phyloP scores from a whole-genome alignment of 169 alveolate genomes.

The Cryptosporidium muris region DNA sequence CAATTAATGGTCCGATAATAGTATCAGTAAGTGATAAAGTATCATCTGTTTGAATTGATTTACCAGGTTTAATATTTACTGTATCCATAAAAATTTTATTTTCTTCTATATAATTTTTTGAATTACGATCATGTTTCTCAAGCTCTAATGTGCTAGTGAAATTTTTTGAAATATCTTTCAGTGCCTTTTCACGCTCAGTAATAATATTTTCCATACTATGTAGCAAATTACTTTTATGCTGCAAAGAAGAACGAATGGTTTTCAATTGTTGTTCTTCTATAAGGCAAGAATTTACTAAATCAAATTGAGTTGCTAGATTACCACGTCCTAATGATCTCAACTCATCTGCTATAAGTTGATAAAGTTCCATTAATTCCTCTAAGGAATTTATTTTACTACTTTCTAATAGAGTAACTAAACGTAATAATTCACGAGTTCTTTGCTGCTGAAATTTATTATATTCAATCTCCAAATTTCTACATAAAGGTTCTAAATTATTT shows the following conservation, averaged over 20 bases:
- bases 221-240: constrained; percentile 42
- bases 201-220: constrained; percentile 46
- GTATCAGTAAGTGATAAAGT: constrained; percentile 66
- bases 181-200: constrained; percentile 56
- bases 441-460: constrained; percentile 65
- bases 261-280: constrained; percentile 67
- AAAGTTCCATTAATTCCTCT: constrained; percentile 64
- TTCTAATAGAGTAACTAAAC: constrained; percentile 57
- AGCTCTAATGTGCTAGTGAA: constrained; percentile 14
- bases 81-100: constrained; percentile 32
- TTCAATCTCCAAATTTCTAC: constrained; percentile 63
- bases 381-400: constrained; percentile 52
- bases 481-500: constrained; percentile 66
- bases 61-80: constrained; percentile 31
- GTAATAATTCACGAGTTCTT: constrained; percentile 60
- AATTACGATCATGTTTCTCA: too few relatives aligned
- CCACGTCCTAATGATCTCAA: constrained; percentile 71
- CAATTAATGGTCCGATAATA: constrained; percentile 61
- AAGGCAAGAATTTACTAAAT: constrained; percentile 62
- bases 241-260: constrained; percentile 29
- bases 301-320: constrained; percentile 64
- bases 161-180: constrained; percentile 28
- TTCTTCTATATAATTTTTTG: constrained; percentile 14
- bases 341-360: constrained; percentile 69
- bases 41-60: constrained; percentile 62